Base-by-base conservation (phyloP, 108 stramenopile genomes). In the Skeletonema grethae region DNA sequence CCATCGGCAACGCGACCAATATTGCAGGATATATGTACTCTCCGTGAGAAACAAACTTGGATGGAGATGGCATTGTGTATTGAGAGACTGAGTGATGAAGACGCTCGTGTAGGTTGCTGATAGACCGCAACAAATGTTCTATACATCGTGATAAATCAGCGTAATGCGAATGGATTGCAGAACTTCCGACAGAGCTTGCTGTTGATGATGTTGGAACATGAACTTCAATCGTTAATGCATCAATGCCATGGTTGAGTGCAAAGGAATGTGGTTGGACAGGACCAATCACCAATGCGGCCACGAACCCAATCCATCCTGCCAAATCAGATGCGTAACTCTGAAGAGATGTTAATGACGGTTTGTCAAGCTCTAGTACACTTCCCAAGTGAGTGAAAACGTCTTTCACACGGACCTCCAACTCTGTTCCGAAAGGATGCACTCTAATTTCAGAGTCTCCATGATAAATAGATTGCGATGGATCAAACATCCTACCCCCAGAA, bases 81-180 rank as follows among this genome's bases (percentile, higher is more conserved):
- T 90, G 86, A 7, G 86, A 78, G 28, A 87, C 72, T 32, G 87
- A 87, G 77, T 95, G 94, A 77, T 95, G 94, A 15, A 95, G 79
- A n/a, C 92, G 86, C 69, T 95, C 94, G 77, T 91, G 89, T 20
- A 93, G 74, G 75, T 93, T 95, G 73, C 88, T 84, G 13, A 95
- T 72, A 2, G 87, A 77, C 2, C 90, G 90, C 3, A 95, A 12
- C 5, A 88, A 38, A 28, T 81, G 79, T 77, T 88, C 90, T 30
- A 79, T 46, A n/a, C 63, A 75, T n/a, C 86, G 80, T n/a, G 88
- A 64, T 2, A 79, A 64, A 57, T 91, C 89, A 38, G 80, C 76
- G 30, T 62, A 63, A 62, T 76, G 69, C n/a, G 83, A 34, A 56
- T 77, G 80, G 16, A 75, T 77, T 4, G 64, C 46, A 9, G 79